phyloP scores from a whole-genome alignment of 2,329 filamentous ascomycete genomes.

The Alternaria postmessia region DNA sequence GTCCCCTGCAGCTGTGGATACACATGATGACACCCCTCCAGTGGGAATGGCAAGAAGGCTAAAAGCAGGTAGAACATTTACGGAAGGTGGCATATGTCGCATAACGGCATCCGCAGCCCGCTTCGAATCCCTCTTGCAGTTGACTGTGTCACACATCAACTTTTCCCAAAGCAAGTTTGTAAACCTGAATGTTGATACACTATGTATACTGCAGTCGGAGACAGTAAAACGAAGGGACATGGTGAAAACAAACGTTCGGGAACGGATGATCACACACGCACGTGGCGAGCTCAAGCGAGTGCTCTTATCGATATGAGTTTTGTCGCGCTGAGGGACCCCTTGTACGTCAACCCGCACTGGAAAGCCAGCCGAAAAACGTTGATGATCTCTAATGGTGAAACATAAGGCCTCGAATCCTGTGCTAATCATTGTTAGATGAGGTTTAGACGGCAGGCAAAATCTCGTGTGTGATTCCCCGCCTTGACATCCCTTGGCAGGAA shows the following conservation, averaged over 20 bases:
- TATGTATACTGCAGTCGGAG: slow-evolving; percentile 1
- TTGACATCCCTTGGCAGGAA: slow-evolving; percentile 18
- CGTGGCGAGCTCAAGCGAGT: slow-evolving; percentile 22
- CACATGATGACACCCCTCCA: slow-evolving; percentile 1
- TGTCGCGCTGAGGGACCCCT: slow-evolving; percentile 1
- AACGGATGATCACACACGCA: slow-evolving; percentile 11
- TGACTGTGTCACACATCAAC: not conserved
- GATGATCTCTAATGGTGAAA: slow-evolving; percentile 19
- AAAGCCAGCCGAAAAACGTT: slow-evolving; percentile 2
- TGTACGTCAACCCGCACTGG: not conserved
- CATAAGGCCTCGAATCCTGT: slow-evolving; percentile 13
- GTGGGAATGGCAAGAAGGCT: not conserved
- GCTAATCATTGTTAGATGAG: slow-evolving; percentile 10
- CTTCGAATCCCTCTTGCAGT: not conserved
- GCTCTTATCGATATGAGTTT: slow-evolving; percentile 22
- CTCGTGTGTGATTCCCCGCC: slow-evolving; percentile 11
- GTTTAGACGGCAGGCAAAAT: slow-evolving; percentile 6
- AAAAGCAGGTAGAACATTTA: slow-evolving; percentile 3
- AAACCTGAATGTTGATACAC: not conserved
- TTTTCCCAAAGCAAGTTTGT: not conserved
- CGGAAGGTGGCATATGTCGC: slow-evolving; percentile 13
- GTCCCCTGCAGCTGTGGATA: slow-evolving; percentile 7
- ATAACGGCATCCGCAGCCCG: slow-evolving; percentile 5
- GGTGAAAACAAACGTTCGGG: slow-evolving; percentile 4
- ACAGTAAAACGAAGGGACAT: slow-evolving; percentile 5